Conservation (phyloP, 768 basidiomycete genomes). For the Trichaptum fuscoviolaceum region DNA sequence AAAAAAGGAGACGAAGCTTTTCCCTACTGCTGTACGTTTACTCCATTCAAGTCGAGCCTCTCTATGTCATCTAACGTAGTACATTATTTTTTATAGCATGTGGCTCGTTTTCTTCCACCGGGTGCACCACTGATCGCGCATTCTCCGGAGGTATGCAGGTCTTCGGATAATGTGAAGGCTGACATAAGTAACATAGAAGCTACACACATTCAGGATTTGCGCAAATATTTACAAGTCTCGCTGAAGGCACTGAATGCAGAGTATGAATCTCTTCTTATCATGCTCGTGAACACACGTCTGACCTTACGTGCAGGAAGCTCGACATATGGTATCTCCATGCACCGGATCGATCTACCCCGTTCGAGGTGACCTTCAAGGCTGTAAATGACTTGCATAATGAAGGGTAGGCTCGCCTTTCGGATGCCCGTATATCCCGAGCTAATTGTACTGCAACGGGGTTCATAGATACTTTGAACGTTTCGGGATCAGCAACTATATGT, state of each 20-base stretch:
- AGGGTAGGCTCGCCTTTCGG: conserved; percentile 19
- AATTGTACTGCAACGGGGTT: neutral
- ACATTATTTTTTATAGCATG: neutral
- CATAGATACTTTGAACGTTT: neutral
- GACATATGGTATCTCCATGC: conserved; percentile 17
- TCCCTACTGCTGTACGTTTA: conserved; percentile 16
- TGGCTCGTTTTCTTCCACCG: conserved; percentile 1
- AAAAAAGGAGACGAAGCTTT: conserved; percentile 33
- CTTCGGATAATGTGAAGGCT: neutral
- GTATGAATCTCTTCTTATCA: conserved; percentile 33
- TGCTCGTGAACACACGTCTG: conserved; percentile 11
- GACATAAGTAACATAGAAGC: conserved; percentile 8
- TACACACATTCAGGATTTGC: conserved; percentile 22
- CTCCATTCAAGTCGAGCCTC: neutral
- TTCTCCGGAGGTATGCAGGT: neutral
- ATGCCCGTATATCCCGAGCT: conserved; percentile 9
- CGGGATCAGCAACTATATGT: conserved; percentile 4
- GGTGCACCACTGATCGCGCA: neutral
- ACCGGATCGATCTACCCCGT: conserved; percentile 16
- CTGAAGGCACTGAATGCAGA: conserved; percentile 28
- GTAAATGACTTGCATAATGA: conserved; percentile 22
- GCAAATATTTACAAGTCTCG: conserved; percentile 23
- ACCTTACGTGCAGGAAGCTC: conserved; percentile 3
- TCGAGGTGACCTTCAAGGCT: conserved; percentile 20
- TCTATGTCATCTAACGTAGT: neutral